Evolutionary conservation across 345 rosid species (phyloP), one percentile per base, ranked within the genome.

Genomic region (Geranium brycei): DNA sequence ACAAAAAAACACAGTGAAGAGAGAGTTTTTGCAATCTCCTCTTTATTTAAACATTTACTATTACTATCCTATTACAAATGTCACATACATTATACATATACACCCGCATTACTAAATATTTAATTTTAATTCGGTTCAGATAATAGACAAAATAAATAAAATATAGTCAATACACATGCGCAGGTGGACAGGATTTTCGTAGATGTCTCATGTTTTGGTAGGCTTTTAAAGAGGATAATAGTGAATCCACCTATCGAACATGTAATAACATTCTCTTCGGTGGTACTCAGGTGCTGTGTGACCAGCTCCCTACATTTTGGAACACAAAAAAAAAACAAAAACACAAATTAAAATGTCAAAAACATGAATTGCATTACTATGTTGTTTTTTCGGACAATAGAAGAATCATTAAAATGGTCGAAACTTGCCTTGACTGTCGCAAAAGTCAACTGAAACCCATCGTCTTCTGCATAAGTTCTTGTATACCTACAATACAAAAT

Each of bases 231-330:
- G 51, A 2, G 75, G 73, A 66, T 79, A 79, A 16, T 68, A 72
- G 60, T 79, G 76, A 14, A 76, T 66, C 65, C 71, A 79, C 55
- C 82, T 73, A 40, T 68, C 61, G 62, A 72, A 79, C 82, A 79
- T 79, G 19, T 69, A 51, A 15, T 13, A 73, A 64, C 82, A 73
- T 62, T 73, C 67, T 60, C 73, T 60, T 4, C 77, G 73, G 35
- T 66, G 58, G 69, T 70, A 79, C 62, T 73, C 77, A 17, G 76
- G 74, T 1, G 82, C 74, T 19, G 82, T 57, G 58, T 79, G 79
- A 15, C 82, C 82, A 15, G 78, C 72, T 4, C 82, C 82, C 82
- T 79, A 17, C 19, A 18, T 23, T 23, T 23, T 23, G 28, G 28
- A 38, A 5, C 47, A 38, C 11, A 38, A 10, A 38, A 5, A 38